Evolutionary conservation across 768 basidiomycete genomes (phyloP).

Genomic region (Lyophyllum shimeji): DNA sequence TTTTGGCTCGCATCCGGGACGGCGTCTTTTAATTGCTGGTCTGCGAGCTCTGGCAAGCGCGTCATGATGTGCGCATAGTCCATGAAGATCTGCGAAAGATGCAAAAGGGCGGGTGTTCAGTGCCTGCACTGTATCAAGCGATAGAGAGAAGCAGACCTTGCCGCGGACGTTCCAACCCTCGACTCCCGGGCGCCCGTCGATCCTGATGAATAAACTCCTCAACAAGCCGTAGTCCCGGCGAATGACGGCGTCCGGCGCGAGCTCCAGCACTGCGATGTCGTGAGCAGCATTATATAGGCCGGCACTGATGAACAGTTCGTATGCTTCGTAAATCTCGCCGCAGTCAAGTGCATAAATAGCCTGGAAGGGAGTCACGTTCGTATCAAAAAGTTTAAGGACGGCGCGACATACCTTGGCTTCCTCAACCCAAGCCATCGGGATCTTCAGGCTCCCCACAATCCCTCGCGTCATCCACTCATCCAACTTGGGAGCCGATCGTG

Average conservation of each 20-base stretch:
- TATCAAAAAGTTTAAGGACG: background rate
- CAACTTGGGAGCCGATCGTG: slow-evolving; percentile 61
- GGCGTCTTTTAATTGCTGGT: slow-evolving; percentile 41
- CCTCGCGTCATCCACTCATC: slow-evolving; percentile 77
- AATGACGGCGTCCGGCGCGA: slow-evolving; percentile 87
- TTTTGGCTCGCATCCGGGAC: slow-evolving; percentile 46
- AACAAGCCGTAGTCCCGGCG: slow-evolving; percentile 64
- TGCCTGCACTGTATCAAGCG: slow-evolving; percentile 3
- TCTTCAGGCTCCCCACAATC: slow-evolving; percentile 70
- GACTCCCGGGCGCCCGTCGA: slow-evolving; percentile 52
- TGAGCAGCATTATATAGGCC: slow-evolving; percentile 75
- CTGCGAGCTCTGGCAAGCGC: slow-evolving; percentile 50
- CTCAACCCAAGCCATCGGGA: slow-evolving; percentile 86
- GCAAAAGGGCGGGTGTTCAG: background rate
- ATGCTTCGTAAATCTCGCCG: slow-evolving; percentile 70
- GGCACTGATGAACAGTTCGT: slow-evolving; percentile 72
- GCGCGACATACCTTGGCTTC: slow-evolving; percentile 71
- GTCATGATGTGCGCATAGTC: slow-evolving; percentile 71
- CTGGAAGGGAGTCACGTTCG: slow-evolving; percentile 33
- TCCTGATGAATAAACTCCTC: slow-evolving; percentile 63
- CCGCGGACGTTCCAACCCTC: slow-evolving; percentile 84
- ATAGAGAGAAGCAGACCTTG: slow-evolving; percentile 52
- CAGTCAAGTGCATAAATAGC: slow-evolving; percentile 62
- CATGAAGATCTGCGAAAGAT: slow-evolving; percentile 53
- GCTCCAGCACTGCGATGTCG: slow-evolving; percentile 77